Conservation (phyloP, 495 filamentous ascomycete species). For the Talaromyces nanjingensis region DNA sequence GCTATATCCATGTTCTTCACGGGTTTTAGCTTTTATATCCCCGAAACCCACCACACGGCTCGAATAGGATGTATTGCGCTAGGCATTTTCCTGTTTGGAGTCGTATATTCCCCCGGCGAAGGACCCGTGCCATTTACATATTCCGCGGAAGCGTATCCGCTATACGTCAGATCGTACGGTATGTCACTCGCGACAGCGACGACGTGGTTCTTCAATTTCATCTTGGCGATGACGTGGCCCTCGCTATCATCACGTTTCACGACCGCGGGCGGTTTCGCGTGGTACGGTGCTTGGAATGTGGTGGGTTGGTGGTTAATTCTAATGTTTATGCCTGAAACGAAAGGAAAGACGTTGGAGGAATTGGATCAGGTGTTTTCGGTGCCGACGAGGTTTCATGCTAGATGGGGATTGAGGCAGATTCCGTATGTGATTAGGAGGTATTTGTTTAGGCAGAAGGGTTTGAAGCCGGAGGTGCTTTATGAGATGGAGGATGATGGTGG, state of each 20-base stretch:
- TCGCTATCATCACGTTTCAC: slow-evolving; percentile 47
- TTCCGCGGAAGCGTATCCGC: slow-evolving; percentile 71
- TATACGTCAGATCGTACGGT: slow-evolving; percentile 65
- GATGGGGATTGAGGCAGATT: slow-evolving; percentile 41
- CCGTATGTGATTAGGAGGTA: slow-evolving; percentile 40
- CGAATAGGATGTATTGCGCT: slow-evolving; percentile 54
- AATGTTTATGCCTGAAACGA: slow-evolving; percentile 46
- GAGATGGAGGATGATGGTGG: slow-evolving; percentile 24
- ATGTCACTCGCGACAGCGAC: slow-evolving; percentile 65
- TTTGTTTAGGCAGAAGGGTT: slow-evolving; percentile 24
- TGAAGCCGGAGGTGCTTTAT: slow-evolving; percentile 34
- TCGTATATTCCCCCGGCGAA: slow-evolving; percentile 73
- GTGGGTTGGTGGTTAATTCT: slow-evolving; percentile 43
- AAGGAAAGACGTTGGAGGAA: slow-evolving; percentile 39
- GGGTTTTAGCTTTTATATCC: slow-evolving; percentile 74
- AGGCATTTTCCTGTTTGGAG: slow-evolving; percentile 68
- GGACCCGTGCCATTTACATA: slow-evolving; percentile 83
- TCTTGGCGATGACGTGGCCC: slow-evolving; percentile 52
- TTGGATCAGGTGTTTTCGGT: slow-evolving; percentile 46
- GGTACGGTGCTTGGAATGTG: slow-evolving; percentile 49
- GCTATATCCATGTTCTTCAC: slow-evolving; percentile 66
- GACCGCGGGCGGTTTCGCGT: slow-evolving; percentile 44
- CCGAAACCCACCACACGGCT: slow-evolving; percentile 34
- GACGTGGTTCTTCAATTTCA: slow-evolving; percentile 50
- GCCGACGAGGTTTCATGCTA: slow-evolving; percentile 38